Base-by-base conservation (phyloP, 371 early-diverging fungal genomes). In the Mortierella sp. region DNA sequence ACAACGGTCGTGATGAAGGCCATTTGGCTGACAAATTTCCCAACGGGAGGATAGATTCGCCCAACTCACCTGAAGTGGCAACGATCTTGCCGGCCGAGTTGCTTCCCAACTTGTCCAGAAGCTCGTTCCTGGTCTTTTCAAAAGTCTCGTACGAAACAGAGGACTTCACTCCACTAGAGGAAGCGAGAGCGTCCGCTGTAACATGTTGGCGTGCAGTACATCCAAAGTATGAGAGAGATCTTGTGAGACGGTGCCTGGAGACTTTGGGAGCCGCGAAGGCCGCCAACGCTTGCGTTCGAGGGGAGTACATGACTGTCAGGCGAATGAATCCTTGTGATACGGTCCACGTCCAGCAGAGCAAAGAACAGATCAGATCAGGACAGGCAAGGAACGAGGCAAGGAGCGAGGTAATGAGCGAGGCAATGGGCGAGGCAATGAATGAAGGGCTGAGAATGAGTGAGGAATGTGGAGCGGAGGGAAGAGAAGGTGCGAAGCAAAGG, bases 81-180 rank as follows among this genome's bases (percentile, higher is more conserved):
- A 73, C 55, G 5, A 67, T 37, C 12, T 24, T 67, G 16, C 73
- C 73, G 2, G 73, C 41, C 8, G 62, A 54, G 9, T 37, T 73
- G 48, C 63, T 67, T 2, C 73, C 73, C 22, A 73, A 59, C 47
- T 59, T 61, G 40, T 67, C 63, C 17, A 67, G 39, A 16, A 73
- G 55, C 6, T 73, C 67, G 21, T 54, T 67, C 51, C 67, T 60
- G 49, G 67, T 27, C 41, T 63, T 73, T 41, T 73, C 73, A 19
- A 73, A 41, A 2, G 67, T n/a, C 0, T 72, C 72, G 41, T 72
- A 66, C 39, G 25, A 14, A 7, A 6, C 21, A 2, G 44, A 19
- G 44, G 37, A 13, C 28, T 14, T 17, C 16, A n/a, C 19, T 5
- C 9, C 14, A 5, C 16, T 43, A 16, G 41, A 19, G 17, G 28